Percentiles rank a stretch among this genome's conserved stretches.
phyloP scores from a whole-genome alignment of 2,329 filamentous ascomycete species.

The Lasiodiplodia hormozganensis region DNA sequence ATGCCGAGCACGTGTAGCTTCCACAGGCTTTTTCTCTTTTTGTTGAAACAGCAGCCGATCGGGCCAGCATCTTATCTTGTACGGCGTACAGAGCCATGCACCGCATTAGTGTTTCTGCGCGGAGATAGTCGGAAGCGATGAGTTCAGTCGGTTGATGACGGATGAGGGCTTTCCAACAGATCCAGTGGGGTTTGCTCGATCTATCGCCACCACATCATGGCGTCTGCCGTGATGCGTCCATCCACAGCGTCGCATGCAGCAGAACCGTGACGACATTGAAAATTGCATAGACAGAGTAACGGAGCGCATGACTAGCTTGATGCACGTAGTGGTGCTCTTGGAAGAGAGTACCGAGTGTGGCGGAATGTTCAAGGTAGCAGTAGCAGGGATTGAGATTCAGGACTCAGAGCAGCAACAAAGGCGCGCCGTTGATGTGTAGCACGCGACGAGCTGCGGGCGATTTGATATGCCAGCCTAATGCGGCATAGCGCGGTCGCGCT shows the following conservation, averaged over 20 bases:
- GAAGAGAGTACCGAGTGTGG: background rate
- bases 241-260: slow-evolving; percentile 10
- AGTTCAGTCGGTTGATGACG: too few relatives aligned
- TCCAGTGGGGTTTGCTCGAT: background rate
- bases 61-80: background rate
- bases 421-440: background rate
- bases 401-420: background rate
- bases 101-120: too few relatives aligned
- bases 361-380: background rate
- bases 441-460: background rate
- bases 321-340: background rate
- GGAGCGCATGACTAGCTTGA: background rate
- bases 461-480: background rate
- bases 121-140: too few relatives aligned
- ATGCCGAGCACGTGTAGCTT: background rate
- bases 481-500: slow-evolving; percentile 7
- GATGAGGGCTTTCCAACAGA: background rate
- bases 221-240: background rate
- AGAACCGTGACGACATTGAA: background rate
- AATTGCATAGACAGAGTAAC: background rate
- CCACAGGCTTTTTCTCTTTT: background rate
- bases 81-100: too few relatives aligned
- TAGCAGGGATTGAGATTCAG: background rate
- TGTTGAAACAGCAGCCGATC: background rate
- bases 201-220: background rate